phyloP scores from a whole-genome alignment of 192 early-diverging fungal genomes.

The Coemansia sp. region DNA sequence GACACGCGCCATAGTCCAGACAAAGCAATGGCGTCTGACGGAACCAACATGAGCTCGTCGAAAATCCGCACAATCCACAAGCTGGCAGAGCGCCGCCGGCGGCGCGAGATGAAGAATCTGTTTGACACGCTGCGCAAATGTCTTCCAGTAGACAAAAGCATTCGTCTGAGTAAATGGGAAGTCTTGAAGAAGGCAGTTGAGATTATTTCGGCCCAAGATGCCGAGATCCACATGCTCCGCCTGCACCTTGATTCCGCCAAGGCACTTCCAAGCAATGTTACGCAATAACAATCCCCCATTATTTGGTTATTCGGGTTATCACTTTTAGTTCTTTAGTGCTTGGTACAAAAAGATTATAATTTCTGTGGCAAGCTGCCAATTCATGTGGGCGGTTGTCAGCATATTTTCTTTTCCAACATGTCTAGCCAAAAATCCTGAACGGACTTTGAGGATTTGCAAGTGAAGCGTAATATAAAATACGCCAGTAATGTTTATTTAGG shows the following conservation, averaged over 20 bases:
- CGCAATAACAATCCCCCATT: not conserved
- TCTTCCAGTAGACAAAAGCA: constrained; percentile 74
- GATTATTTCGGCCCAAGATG: constrained; percentile 43
- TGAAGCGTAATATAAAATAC: not conserved
- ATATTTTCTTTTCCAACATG: not conserved
- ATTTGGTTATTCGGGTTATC: not conserved
- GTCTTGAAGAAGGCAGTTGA: constrained; percentile 80
- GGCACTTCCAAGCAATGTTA: constrained; percentile 1
- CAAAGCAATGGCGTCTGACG: constrained; percentile 14
- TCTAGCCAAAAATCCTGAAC: not conserved
- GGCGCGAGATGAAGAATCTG: constrained; percentile 88
- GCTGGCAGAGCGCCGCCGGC: constrained; percentile 80
- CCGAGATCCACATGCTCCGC: constrained; percentile 47
- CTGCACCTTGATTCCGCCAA: constrained; percentile 29
- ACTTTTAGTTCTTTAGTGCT: not conserved
- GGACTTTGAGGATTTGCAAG: not conserved
- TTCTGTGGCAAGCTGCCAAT: not conserved
- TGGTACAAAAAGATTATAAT: not conserved
- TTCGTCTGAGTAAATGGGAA: constrained; percentile 89
- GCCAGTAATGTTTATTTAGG: not conserved
- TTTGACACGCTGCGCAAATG: constrained; percentile 82
- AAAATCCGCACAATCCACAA: constrained; percentile 86
- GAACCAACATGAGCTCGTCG: constrained; percentile 55
- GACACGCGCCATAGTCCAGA: constrained; percentile 14
- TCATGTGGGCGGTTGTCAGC: not conserved